Conservation (phyloP, 208 protist species). For the Naegleria gruberi region DNA sequence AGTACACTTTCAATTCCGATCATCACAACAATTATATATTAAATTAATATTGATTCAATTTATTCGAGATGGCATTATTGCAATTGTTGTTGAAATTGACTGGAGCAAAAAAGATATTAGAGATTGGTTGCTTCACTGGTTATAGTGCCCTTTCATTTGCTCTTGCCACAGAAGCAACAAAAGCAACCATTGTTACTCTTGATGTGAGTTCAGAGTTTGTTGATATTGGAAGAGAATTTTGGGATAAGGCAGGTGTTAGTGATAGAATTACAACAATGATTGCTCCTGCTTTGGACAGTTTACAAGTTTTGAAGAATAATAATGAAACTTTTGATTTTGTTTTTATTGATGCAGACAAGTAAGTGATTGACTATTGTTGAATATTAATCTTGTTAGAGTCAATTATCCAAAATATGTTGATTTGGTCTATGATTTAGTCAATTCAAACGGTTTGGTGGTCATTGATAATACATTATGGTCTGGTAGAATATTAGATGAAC, state of each 20-base stretch:
- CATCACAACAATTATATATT: too few species aligned
- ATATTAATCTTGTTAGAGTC: constrained; percentile 20
- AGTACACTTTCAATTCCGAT: too few species aligned
- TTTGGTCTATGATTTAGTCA: constrained; percentile 42
- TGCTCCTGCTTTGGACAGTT: constrained; percentile 40
- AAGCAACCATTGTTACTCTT: constrained; percentile 35
- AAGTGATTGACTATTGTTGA: neutral
- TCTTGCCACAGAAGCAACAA: constrained; percentile 38
- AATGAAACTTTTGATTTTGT: constrained; percentile 54
- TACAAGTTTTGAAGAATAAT: constrained; percentile 40
- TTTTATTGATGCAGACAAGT: constrained; percentile 58
- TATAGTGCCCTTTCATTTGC: constrained; percentile 47
- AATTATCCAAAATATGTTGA: constrained; percentile 59
- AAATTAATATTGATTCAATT: too few species aligned
- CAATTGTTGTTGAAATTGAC: neutral
- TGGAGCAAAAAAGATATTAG: constrained; percentile 30
- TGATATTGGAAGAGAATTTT: constrained; percentile 42
- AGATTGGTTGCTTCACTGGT: constrained; percentile 55
- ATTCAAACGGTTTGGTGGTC: constrained; percentile 45
- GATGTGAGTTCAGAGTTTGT: constrained; percentile 48
- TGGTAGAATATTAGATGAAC: constrained; percentile 35
- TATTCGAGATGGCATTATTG: neutral
- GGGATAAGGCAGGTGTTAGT: constrained; percentile 44
- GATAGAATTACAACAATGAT: constrained; percentile 52
- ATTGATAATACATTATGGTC: constrained; percentile 54